A percentile compares a stretch with the other conserved stretches of the same genome.
Evolutionary conservation across 2,329 filamentous ascomycete species (phyloP).

Genomic region (Apiospora phragmitis): DNA sequence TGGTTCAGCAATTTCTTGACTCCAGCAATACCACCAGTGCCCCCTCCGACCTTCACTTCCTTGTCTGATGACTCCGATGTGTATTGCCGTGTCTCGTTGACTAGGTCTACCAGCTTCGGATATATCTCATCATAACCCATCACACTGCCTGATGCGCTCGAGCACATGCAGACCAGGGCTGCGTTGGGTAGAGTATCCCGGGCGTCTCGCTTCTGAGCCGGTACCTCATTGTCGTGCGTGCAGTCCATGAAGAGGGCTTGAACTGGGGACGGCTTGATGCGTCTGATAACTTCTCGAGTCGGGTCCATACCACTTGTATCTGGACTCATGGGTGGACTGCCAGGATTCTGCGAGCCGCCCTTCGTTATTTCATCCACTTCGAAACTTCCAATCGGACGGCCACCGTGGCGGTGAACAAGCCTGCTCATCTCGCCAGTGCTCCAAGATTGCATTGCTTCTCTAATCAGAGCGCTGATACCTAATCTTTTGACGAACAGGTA

Average conservation of each 20-base stretch:
- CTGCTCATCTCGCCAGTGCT: slow-evolving; percentile 90
- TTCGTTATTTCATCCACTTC: slow-evolving; percentile 84
- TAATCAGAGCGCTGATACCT: slow-evolving; percentile 86
- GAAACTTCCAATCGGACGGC: slow-evolving; percentile 93
- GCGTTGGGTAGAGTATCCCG: slow-evolving; percentile 93
- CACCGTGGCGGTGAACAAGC: slow-evolving; percentile 90
- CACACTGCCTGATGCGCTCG: slow-evolving; percentile 90
- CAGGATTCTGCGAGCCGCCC: slow-evolving; percentile 46
- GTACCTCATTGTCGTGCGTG: slow-evolving; percentile 96
- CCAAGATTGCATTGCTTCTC: slow-evolving; percentile 99
- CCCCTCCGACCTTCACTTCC: slow-evolving; percentile 64
- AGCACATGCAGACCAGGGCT: slow-evolving; percentile 93
- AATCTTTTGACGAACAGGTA: slow-evolving; percentile 94
- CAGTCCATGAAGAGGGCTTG: slow-evolving; percentile 99
- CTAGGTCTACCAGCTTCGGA: slow-evolving; percentile 87
- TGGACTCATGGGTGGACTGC: slow-evolving; percentile 33
- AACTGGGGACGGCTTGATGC: slow-evolving; percentile 83
- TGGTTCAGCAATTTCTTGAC: slow-evolving; percentile 93
- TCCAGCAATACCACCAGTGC: slow-evolving; percentile 82
- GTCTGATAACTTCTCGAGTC: slow-evolving; percentile 68
- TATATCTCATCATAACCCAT: slow-evolving; percentile 99
- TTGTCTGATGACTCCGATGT: slow-evolving; percentile 69
- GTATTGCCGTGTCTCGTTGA: slow-evolving; percentile 85
- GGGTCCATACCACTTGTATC: slow-evolving; percentile 33
- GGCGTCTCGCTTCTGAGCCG: slow-evolving; percentile 91